Base-by-base conservation (phyloP, 2,329 filamentous ascomycete genomes). In the Aureobasidium pullulans region DNA sequence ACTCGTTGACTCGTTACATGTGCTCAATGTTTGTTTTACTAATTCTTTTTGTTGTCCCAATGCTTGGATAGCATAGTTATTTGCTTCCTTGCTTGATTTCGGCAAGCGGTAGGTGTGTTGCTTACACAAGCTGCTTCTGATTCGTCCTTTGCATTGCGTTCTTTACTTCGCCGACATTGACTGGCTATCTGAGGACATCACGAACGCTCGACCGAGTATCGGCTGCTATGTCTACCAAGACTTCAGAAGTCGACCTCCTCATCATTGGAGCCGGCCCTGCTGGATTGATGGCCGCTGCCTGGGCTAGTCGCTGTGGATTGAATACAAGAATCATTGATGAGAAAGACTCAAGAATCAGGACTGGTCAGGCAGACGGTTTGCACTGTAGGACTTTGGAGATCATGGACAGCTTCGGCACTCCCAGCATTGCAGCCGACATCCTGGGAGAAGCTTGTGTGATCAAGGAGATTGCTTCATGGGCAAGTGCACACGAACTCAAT, bases 391-490 rank as follows among this genome's bases (percentile, higher is more conserved):
- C 40, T 3, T 9, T 56, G 0, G 52, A 56, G 13, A 56, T 56
- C 15, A 43, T 56, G 39, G 52, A 56, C 16, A 56, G 52, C 16
- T 56, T 44, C 11, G 52, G 52, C 11, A 56, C 29, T 34, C 52
- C 52, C 8, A 56, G 52, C 23, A 56, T 56, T 36, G 52, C 52
- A 10, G 15, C 34, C 7, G 40, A 36, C 4, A 56, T 56, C 5
- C 39, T 56, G 9, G 52, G 39, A 10, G 39, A 44, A 23, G 52
- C 52, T 23, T 56, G 52, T n/a, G 52, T 56, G 9, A 56, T 56
- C 52, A 56, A 56, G 31, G 52, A 56, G 31, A 56, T 56, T 10
- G 44, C 39, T 28, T 56, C 52, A 29, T 56, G 52, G 52, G 52
- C 31, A 56, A 42, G 39, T 56, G 36, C 32, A 42, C 13, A 34